Evolutionary conservation across 208 protist species (phyloP).

Genomic region (Trypanosoma melophagium): DNA sequence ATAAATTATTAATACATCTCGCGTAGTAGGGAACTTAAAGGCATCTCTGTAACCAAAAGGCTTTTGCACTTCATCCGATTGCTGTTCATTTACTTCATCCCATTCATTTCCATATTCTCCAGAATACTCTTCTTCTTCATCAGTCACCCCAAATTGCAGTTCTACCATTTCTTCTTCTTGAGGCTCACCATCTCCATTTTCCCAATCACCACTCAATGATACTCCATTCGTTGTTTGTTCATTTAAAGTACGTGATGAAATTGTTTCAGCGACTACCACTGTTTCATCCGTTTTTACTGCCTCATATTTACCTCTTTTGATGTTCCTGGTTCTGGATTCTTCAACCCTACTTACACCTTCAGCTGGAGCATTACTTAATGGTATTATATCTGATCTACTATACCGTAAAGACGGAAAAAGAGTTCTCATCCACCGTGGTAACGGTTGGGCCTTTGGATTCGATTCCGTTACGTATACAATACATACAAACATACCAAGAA

Average conservation of each 20-base stretch:
- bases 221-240: not conserved
- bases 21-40: constrained; percentile 38
- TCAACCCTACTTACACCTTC: not conserved
- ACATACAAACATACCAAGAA: constrained; percentile 52
- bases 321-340: not conserved
- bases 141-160: not conserved
- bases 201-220: not conserved
- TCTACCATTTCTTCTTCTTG: not conserved
- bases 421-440: constrained; percentile 33
- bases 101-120: not conserved
- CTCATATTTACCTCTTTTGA: not conserved
- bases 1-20: constrained; percentile 57
- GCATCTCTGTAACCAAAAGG: constrained; percentile 62
- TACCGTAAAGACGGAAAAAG: constrained; percentile 29
- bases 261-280: not conserved
- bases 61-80: not conserved
- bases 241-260: not conserved
- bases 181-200: not conserved
- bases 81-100: not conserved
- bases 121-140: not conserved
- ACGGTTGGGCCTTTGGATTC: constrained; percentile 49
- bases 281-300: not conserved
- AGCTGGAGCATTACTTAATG: not conserved
- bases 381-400: not conserved
- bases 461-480: constrained; percentile 62